phyloP scores from a whole-genome alignment of 176 grass and related monocot species.

The Saccharum spontaneum region DNA sequence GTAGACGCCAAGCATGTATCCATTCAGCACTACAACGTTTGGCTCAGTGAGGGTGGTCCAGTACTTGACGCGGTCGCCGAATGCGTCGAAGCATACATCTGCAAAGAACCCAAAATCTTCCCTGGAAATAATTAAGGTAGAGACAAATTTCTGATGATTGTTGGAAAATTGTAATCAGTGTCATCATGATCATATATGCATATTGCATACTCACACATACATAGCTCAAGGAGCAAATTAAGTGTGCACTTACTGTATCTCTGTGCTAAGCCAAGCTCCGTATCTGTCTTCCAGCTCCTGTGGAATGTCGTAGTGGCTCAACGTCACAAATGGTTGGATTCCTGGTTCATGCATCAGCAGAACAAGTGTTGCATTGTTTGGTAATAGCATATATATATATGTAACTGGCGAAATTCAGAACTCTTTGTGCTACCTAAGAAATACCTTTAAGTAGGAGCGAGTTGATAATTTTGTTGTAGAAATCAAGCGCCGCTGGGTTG shows the following conservation, averaged over 20 bases:
- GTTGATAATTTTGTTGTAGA: conserved; percentile 67
- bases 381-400: too few species aligned
- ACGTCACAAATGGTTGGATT: conserved; percentile 18
- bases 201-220: too few species aligned
- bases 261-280: conserved; percentile 63
- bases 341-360: too few species aligned
- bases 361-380: too few species aligned
- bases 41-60: conserved; percentile 49
- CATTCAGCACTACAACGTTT: too few species aligned
- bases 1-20: too few species aligned
- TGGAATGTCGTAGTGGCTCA: conserved; percentile 62
- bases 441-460: conserved; percentile 56
- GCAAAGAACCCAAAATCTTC: conserved; percentile 59
- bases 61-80: conserved; percentile 69
- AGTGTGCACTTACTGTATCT: conserved; percentile 21
- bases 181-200: too few species aligned
- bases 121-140: background rate
- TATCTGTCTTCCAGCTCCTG: conserved; percentile 68
- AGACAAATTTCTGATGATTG: too few species aligned
- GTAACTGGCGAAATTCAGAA: too few species aligned
- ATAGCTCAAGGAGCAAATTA: too few species aligned
- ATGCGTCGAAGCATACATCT: conserved; percentile 64
- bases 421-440: too few species aligned
- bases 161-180: too few species aligned
- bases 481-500: conserved; percentile 47